A percentile compares a stretch with the other conserved stretches of the same genome.
These are phyloP conservation scores for Marasmius fiardii DNA, from an alignment of 1,284 basidiomycete species.

Conservation along the genomic window DNA sequence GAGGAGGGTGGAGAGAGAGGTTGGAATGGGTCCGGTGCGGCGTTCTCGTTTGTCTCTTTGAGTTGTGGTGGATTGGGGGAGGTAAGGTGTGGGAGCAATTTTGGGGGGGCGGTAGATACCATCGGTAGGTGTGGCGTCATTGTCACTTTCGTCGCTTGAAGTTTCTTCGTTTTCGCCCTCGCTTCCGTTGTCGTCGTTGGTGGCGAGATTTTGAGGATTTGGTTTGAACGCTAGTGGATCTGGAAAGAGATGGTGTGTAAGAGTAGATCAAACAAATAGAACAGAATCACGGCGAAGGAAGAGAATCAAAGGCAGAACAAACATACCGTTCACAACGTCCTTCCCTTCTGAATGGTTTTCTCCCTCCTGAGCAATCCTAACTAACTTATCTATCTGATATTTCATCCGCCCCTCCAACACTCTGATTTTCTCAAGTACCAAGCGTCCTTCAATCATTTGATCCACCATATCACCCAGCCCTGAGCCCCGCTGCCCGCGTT, in stretches of 20 bases:
- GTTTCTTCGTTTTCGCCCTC: constrained; percentile 29
- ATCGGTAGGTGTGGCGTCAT: constrained; percentile 29
- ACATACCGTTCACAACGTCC: constrained; percentile 64
- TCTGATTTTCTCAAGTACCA: constrained; percentile 79
- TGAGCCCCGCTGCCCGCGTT: constrained; percentile 53
- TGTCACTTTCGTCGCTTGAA: constrained; percentile 19
- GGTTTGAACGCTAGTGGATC: constrained; percentile 91
- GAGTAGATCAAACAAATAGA: not conserved
- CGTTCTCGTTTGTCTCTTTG: constrained; percentile 42
- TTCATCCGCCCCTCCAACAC: constrained; percentile 83
- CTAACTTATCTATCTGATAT: constrained; percentile 95
- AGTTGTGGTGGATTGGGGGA: constrained; percentile 47
- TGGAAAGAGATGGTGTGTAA: constrained; percentile 27
- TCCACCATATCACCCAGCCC: constrained; percentile 67
- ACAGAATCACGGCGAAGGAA: not conserved
- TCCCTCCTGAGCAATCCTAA: constrained; percentile 66
- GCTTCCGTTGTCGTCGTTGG: constrained; percentile 18
- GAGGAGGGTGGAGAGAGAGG: too few species aligned
- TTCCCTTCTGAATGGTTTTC: constrained; percentile 32
- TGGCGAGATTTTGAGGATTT: constrained; percentile 67
- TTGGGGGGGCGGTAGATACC: constrained; percentile 91
- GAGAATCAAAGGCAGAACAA: constrained; percentile 4
- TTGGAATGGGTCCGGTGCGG: constrained; percentile 65
- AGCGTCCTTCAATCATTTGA: constrained; percentile 67
- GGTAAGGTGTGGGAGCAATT: constrained; percentile 90